Evolutionary conservation across 306 rosid genomes (phyloP), one percentile per base, ranked within the genome.

Genomic region (Amphicarpaea edgeworthii): DNA sequence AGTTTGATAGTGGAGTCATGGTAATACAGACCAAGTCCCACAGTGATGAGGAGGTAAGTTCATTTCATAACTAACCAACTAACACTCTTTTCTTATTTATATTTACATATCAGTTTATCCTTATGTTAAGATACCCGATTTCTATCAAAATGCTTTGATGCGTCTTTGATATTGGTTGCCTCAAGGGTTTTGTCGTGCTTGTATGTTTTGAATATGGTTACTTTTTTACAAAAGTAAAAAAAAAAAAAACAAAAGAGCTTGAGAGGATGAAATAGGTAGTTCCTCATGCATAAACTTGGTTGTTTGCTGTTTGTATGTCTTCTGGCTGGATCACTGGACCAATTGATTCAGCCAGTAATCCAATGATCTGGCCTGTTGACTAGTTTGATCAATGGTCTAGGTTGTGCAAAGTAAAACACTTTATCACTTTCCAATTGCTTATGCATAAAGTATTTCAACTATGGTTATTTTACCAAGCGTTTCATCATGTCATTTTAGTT

Each of bases 1-100:
- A 90, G 86, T 95, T 95, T 84, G 98, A 92, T 86, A 95, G 98
- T 40, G 98, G 98, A 58, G 98, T 92, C 84, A 92, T 89, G 97
- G 97, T 95, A 77, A 89, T 95, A 86, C 96, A 87, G 83, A 95
- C 86, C 54, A 95, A 95, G 88, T 89, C 96, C 68, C 95, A 90
- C 37, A 95, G 98, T 77, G 98, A 95, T 61, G 88, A 89, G 74
- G 93, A 90, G 97, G 98, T 90, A 77, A 72, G 64, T n/a, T 49
- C 42, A 53, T 32, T 68, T 54, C 8, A 21, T 50, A 50, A 17
- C 20, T 50, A 7, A 50, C 57, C 12, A 17, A 49, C 57, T 50
- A 17, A 16, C 23, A 17, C 16, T 49, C 3, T 49, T 49, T 19
- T 17, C 24, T 50, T 50, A 17, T 50, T 17, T 50, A 17, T 17